Evolutionary conservation across 2,329 filamentous ascomycete genomes (phyloP).

Genomic region (Xylariaceae sp.): DNA sequence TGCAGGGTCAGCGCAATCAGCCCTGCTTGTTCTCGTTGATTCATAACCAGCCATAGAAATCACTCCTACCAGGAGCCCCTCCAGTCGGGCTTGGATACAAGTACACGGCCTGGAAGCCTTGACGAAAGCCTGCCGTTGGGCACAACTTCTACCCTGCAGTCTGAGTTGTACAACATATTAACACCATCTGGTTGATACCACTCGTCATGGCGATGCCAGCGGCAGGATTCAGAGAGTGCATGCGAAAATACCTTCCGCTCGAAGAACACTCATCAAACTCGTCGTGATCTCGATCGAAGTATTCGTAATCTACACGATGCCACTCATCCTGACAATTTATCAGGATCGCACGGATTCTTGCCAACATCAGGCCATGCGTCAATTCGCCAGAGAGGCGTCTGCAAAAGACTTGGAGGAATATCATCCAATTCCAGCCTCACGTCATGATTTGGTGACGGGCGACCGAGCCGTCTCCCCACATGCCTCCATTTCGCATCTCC

Average conservation of each 20-base stretch:
- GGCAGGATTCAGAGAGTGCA: constrained; percentile 18
- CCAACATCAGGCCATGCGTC: too few species aligned
- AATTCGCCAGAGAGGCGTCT: too few species aligned
- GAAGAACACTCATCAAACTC: too few species aligned
- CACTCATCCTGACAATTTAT: too few species aligned
- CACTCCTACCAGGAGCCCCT: constrained; percentile 21
- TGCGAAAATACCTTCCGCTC: too few species aligned
- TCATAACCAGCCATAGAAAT: constrained; percentile 23
- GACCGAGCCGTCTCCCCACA: constrained; percentile 10
- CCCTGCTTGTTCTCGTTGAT: constrained; percentile 21
- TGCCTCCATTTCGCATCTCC: constrained; percentile 3
- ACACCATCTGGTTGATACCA: constrained; percentile 31
- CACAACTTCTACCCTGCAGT: constrained; percentile 35
- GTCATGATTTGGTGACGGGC: constrained; percentile 4
- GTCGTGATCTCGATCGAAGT: too few species aligned
- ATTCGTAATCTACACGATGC: too few species aligned
- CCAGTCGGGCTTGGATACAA: constrained; percentile 22
- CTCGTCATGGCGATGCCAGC: constrained; percentile 14
- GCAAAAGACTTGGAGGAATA: constrained; percentile 4
- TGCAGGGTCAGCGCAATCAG: constrained; percentile 19
- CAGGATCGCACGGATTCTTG: too few species aligned
- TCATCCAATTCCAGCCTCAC: constrained; percentile 4
- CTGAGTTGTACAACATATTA: constrained; percentile 46
- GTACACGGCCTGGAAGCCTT: constrained; percentile 31
- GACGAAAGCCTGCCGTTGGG: constrained; percentile 40